Base-by-base conservation (phyloP, 148 eudicot species). In the Fagopyrum esculentum region DNA sequence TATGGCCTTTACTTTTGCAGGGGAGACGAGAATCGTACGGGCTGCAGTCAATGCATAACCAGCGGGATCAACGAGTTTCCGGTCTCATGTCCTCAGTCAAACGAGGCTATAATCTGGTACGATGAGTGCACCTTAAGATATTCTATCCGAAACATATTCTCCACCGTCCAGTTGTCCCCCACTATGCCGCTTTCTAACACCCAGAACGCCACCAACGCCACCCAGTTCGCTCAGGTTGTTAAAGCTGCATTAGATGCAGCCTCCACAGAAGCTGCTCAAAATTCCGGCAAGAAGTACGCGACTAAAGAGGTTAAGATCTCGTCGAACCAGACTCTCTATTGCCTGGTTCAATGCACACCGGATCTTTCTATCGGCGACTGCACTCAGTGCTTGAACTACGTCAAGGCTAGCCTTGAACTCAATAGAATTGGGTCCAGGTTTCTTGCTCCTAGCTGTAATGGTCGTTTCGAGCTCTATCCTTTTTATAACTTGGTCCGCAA, bases 401-500 rank as follows among this genome's bases (percentile, higher is more conserved):
- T 60, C 12, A 60, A 30, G 0, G 35, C 66, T 26, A 60, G 66
- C 66, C 66, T 60, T 19, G 30, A 60, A 4, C 66, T 60, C 4
- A 19, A 60, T 26, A 22, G 8, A 22, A 9, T 60, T 11, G 66
- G 66, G 40, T 60, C 77, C 2, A 35, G 77, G 59, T 74, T 77
- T 29, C 55, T 77, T 29, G 26, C 52, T 9, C 80, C 78, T 17
- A 77, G 81, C 59, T 84, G 87, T 73, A 71, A 51, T 45, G 60
- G 74, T 19, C 81, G 83, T 29, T 84, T 77, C 17, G 84, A 79
- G 79, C 56, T 51, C 0, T 83, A 68, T 57, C 80, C 75, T 6
- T 73, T 78, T 45, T 75, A 51, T 11, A 29, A 1, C n/a, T 10
- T 12, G 16, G n/a, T 15, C 17, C 9, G n/a, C 29, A 56, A 56